These are phyloP conservation scores for Copromyces sp. DNA, from an alignment of 495 filamentous ascomycete species.

Conservation along the genomic window DNA sequence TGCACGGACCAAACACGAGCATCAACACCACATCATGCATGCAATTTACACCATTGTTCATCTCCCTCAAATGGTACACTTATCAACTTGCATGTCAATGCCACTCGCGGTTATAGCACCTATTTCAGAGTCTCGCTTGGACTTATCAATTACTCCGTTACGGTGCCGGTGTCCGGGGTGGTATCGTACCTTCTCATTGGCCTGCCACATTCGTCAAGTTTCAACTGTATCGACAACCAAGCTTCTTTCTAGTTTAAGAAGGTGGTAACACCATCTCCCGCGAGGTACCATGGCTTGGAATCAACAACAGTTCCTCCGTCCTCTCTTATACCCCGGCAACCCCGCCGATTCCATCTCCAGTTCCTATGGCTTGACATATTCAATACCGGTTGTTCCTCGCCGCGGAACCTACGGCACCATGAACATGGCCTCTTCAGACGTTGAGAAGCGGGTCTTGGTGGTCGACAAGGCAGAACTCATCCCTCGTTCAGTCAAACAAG, in stretches of 20 bases:
- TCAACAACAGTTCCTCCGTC: not conserved
- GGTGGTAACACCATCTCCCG: not conserved
- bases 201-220: not conserved
- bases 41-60: not conserved
- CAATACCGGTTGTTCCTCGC: not conserved
- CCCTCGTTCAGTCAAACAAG: not conserved
- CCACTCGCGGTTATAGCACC: not conserved
- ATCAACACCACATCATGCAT: not conserved
- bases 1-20: not conserved
- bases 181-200: not conserved
- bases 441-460: conserved; percentile 7
- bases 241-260: not conserved
- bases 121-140: not conserved
- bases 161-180: not conserved
- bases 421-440: conserved; percentile 5
- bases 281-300: not conserved
- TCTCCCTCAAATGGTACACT: not conserved
- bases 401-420: not conserved
- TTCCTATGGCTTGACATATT: not conserved
- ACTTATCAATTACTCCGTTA: not conserved
- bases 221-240: not conserved
- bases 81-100: not conserved
- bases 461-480: not conserved
- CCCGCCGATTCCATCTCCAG: not conserved
- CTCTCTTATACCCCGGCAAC: not conserved